Base-by-base conservation (phyloP, 2,329 filamentous ascomycete genomes). In the Penicillium sp. region DNA sequence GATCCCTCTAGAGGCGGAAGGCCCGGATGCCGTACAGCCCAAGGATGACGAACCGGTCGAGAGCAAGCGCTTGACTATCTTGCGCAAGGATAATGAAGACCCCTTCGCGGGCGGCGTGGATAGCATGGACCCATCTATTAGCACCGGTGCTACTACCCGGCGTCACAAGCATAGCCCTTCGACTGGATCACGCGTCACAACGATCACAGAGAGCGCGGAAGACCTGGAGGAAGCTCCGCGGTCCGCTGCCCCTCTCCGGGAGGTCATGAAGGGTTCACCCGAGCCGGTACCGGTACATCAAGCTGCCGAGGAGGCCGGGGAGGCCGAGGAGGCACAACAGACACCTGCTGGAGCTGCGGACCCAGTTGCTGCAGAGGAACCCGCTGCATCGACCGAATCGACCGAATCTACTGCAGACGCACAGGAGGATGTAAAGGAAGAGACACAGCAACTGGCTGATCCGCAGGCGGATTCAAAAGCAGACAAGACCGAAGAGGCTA, bases 1-100 rank as follows among this genome's bases (percentile, higher is more conserved):
- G 54, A 85, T 99, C 40, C 92, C 94, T 0, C 84, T 89, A 2
- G 92, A 97, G 71, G 92, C 94, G 3, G 92, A 97, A 71, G 92
- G 92, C 0, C 75, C 90, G 2, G 89, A 92, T 57, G 74, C 76
- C 13, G 53, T 63, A 22, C 60, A 61, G 43, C 58, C 62, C 14
- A 48, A 53, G 22, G 48, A 55, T 36, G 53, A 61, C 40, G 61
- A 68, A 33, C 56, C 60, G 20, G 50, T 54, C 33, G 67, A 69
- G 22, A 62, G 49, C n/a, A 65, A 64, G 42, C 66, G 67, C 28
- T 56, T 72, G 55, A 70, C 69, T 14, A 71, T 73, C n/a, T 41
- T 73, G 42, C 67, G 67, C 8, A 72, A 72, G 51, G 66, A 68
- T 2, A 51, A 58, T 35, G 64, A 68, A n/a, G 56, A 46, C 1